A percentile compares a stretch with the other conserved stretches of the same genome.
Conservation (phyloP, 345 rosid genomes). For the Xanthoceras sorbifolium region DNA sequence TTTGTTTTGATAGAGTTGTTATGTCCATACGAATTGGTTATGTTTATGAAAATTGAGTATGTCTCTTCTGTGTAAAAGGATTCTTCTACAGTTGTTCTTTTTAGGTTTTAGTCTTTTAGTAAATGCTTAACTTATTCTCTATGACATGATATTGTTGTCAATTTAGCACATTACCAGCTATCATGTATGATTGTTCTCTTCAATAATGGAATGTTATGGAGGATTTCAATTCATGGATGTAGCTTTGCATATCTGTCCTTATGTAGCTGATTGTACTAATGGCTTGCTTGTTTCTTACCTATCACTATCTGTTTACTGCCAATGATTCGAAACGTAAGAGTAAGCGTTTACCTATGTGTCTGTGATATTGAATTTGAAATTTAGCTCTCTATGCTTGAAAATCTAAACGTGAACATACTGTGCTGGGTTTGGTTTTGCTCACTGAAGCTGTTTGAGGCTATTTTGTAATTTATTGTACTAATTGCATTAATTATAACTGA, state of each 20-base stretch:
- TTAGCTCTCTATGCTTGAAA: no score
- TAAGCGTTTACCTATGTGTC: no score
- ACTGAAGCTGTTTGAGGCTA: no score
- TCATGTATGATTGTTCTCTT: slow-evolving; percentile 7
- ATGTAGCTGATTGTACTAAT: not conserved
- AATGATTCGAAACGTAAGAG: no score
- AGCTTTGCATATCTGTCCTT: not conserved
- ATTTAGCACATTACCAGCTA: slow-evolving; percentile 1
- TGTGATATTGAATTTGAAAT: no score
- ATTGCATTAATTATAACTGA: no score
- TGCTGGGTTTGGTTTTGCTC: no score
- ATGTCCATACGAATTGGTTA: no score
- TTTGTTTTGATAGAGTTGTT: no score
- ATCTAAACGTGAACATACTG: no score
- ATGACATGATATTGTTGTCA: slow-evolving; percentile 4
- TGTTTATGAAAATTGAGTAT: slow-evolving; percentile 17
- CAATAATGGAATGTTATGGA: slow-evolving; percentile 16
- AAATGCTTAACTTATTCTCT: slow-evolving; percentile 13
- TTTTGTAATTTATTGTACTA: no score
- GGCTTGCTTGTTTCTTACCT: not conserved
- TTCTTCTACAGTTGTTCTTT: slow-evolving; percentile 14
- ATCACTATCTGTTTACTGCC: not conserved
- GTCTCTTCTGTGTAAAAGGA: slow-evolving; percentile 29
- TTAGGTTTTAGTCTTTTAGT: slow-evolving; percentile 29
- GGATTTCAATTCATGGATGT: slow-evolving; percentile 6